Base-by-base conservation (phyloP, 306 rosid genomes). In the Purshia tridentata region DNA sequence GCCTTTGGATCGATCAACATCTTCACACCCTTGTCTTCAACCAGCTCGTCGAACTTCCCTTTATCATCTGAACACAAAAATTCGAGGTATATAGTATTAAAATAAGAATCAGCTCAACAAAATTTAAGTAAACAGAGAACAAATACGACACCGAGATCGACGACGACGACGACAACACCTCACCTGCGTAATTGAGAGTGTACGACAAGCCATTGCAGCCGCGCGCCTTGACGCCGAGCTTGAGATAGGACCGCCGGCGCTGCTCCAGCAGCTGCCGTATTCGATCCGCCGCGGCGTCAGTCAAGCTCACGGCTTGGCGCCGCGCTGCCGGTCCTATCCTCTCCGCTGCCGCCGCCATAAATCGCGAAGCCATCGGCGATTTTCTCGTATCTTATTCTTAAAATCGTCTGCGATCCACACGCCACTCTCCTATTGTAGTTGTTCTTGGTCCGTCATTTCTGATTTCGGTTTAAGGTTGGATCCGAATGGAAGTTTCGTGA, bases 211-310 rank as follows among this genome's bases (percentile, higher is more conserved):
- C 98, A 45, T 92, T 92, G 70, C 98, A 91, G 49, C 98, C 98
- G 44, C 98, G 97, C 50, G 98, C 92, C 86, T 91, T 94, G 75
- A 94, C 92, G 35, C 98, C 96, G 67, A 94, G 96, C 72, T 87
- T 85, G 48, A 94, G 84, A 77, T 78, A 94, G 11, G 89, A 45
- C 71, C 92, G 87, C 50, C 89, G 96, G 9, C 98, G 97, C 83
- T 86, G 92, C 77, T 86, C 80, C 0, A 94, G 86, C 14, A 91
- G 77, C 44, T 76, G 56, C 13, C 90, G 84, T 67, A 94, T 84
- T 57, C 98, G 81, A 14, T 79, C 79, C 7, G 99, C 92, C 15
- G 97, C 98, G 47, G 88, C 76, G 19, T 90, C 92, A 6, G 98
- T 87, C 41, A 92, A 23, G 65, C 77, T 63, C 48, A 92, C 87